Percentiles rank a stretch among this genome's conserved stretches.
phyloP scores from a whole-genome alignment of 192 early-diverging fungal species.

The Linnemannia hyalina region DNA sequence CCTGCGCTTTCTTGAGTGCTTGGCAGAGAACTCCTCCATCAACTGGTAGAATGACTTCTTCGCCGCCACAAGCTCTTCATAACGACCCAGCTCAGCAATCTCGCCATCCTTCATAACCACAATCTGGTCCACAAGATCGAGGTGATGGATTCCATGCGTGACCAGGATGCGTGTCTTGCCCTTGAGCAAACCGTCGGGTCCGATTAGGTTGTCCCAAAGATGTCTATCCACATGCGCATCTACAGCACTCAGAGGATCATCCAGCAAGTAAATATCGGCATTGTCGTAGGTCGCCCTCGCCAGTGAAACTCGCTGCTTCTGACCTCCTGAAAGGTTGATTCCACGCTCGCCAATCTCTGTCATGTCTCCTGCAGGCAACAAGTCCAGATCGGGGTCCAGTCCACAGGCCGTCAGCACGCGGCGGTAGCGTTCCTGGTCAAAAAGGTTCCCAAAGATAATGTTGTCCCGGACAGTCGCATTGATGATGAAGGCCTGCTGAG shows the following conservation, averaged over 20 bases:
- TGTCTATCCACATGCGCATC: constrained; percentile 69
- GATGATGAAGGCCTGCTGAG: constrained; percentile 85
- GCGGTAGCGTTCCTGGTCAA: constrained; percentile 72
- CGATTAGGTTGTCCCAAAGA: constrained; percentile 89
- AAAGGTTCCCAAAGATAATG: constrained; percentile 86
- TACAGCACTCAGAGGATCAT: constrained; percentile 69
- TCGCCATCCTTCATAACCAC: constrained; percentile 78
- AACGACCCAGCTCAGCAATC: constrained; percentile 75
- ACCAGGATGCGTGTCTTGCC: constrained; percentile 84
- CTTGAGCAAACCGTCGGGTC: constrained; percentile 82
- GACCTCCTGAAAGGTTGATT: constrained; percentile 91
- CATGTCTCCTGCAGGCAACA: constrained; percentile 87
- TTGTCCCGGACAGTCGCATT: constrained; percentile 93
- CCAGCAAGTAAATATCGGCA: constrained; percentile 70
- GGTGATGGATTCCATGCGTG: constrained; percentile 81
- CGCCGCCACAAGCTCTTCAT: constrained; percentile 69
- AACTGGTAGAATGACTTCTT: constrained; percentile 71
- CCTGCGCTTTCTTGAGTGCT: constrained; percentile 36
- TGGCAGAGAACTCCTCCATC: constrained; percentile 76
- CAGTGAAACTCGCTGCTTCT: constrained; percentile 76
- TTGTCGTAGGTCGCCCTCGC: constrained; percentile 86
- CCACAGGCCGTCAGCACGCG: constrained; percentile 81
- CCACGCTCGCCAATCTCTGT: constrained; percentile 94
- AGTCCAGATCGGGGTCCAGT: constrained; percentile 83
- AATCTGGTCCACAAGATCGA: constrained; percentile 74